A percentile compares a stretch with the other conserved stretches of the same genome.
These are phyloP conservation scores for Anthostomella pinea DNA, from an alignment of 2,329 filamentous ascomycete species.

Conservation along the genomic window DNA sequence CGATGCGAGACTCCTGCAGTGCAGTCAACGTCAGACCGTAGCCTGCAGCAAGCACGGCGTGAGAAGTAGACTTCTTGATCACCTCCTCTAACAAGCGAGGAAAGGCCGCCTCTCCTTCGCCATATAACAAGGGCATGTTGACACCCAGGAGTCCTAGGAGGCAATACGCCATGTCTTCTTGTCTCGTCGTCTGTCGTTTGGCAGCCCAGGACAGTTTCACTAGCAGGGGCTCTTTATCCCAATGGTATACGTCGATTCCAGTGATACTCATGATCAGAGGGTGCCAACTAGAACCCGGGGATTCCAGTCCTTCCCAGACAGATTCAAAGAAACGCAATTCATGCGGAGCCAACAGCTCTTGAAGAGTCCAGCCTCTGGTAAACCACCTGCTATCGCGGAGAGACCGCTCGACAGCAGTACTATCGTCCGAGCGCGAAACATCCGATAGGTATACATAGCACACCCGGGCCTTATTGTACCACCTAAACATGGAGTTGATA, in stretches of 20 bases:
- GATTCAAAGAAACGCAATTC: slow-evolving; percentile 6
- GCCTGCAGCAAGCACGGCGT: slow-evolving; percentile 3
- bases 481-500: slow-evolving; percentile 18
- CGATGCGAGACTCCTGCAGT: too few relatives aligned
- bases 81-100: slow-evolving; percentile 4
- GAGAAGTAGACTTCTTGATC: slow-evolving; percentile 8
- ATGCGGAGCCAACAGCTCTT: slow-evolving; percentile 14
- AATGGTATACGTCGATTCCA: too few relatives aligned
- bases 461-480: slow-evolving; percentile 9
- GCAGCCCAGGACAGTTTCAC: slow-evolving; percentile 15
- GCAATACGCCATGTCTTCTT: slow-evolving; percentile 17
- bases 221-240: too few relatives aligned
- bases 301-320: too few relatives aligned
- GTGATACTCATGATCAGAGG: too few relatives aligned
- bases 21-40: not conserved
- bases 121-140: slow-evolving; percentile 19
- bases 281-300: too few relatives aligned
- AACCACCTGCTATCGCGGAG: slow-evolving; percentile 13
- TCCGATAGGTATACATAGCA: slow-evolving; percentile 15
- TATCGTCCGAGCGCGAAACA: slow-evolving; percentile 4
- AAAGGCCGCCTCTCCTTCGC: slow-evolving; percentile 8
- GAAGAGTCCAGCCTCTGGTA: slow-evolving; percentile 13
- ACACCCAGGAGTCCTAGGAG: slow-evolving; percentile 16
- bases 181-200: slow-evolving; percentile 9
- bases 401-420: slow-evolving; percentile 1